Evolutionary conservation across 2,329 filamentous ascomycete species (phyloP).

Genomic region (Fusarium sp.): DNA sequence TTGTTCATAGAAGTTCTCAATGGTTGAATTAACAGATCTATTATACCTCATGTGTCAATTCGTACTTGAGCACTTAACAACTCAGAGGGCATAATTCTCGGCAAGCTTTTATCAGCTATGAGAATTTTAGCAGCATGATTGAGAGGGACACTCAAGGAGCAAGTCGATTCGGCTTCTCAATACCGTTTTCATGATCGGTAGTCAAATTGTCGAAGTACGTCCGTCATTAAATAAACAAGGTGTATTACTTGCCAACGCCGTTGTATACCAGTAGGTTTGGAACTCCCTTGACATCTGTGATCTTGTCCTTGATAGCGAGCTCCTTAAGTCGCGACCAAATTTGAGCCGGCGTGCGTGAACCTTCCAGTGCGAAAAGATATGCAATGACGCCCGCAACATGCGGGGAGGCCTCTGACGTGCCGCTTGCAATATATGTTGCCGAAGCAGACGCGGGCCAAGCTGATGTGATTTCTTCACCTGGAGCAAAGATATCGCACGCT

Average conservation of each 20-base stretch:
- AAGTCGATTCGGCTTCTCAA: conserved; percentile 8
- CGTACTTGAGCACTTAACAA: conserved; percentile 7
- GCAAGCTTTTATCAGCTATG: conserved; percentile 12
- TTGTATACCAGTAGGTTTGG: conserved; percentile 32
- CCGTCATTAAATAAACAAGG: no score
- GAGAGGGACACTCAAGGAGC: neutral
- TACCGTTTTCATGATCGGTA: conserved; percentile 12
- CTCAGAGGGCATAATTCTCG: neutral
- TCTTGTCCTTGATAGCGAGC: conserved; percentile 19
- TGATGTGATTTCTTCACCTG: conserved; percentile 27
- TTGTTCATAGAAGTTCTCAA: no score
- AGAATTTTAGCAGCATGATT: conserved; percentile 8
- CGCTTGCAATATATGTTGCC: neutral
- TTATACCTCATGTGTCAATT: no score
- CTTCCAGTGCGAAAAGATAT: conserved; percentile 34
- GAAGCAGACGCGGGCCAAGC: conserved; percentile 35
- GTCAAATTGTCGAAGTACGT: rapidly evolving
- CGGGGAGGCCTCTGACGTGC: conserved; percentile 32
- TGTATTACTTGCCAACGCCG: conserved; percentile 8
- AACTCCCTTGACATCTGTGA: conserved; percentile 7
- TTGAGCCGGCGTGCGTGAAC: conserved; percentile 1
- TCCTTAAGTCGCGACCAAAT: conserved; percentile 5
- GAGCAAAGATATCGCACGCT: conserved; percentile 12
- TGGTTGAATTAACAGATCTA: no score
- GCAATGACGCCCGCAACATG: conserved; percentile 36